Evolutionary conservation across 345 rosid genomes (phyloP), one percentile per base, ranked within the genome.

Genomic region (Reutealis trisperma): DNA sequence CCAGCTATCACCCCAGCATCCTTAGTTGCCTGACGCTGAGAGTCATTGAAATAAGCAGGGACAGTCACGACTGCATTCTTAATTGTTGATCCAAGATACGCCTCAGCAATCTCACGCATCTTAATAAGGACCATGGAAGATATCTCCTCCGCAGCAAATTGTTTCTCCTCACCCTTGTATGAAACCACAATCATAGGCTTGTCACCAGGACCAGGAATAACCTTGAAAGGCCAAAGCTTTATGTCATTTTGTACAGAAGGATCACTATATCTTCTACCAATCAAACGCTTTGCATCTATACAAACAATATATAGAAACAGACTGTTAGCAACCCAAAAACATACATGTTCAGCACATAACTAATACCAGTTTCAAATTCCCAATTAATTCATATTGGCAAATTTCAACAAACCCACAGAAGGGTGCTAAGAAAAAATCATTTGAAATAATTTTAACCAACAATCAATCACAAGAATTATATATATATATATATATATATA

Each of bases 161-260:
- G 73, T 8, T 74, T 74, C 65, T 79, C 82, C 64, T 79, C 78
- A 55, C 78, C 82, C 78, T 74, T 74, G 65, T 74, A 69, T 10
- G 34, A 67, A n/a, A 79, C 82, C 25, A 51, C 78, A 74, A 79
- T 79, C 82, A 79, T 74, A 2, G 82, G 82, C 78, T 79, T 79
- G 27, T 79, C 82, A 11, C 57, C 82, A 9, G 82, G 57, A 24
- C 82, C 75, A 0, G 78, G 16, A 37, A 79, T 37, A 25, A 79
- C 66, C 74, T 79, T 79, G 49, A 79, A 79, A 0, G 82, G 82
- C 82, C 75, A 74, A 0, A 68, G 78, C 65, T 74, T 74, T 2
- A 51, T 41, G 44, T 79, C 82, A 54, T 65, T 12, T 65, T 79
- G 78, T 14, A 79, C 82, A 1, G 82, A 44, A 16, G 78, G 30